These are phyloP conservation scores for Talaromyces liani DNA, from an alignment of 495 filamentous ascomycete species.

Conservation along the genomic window DNA sequence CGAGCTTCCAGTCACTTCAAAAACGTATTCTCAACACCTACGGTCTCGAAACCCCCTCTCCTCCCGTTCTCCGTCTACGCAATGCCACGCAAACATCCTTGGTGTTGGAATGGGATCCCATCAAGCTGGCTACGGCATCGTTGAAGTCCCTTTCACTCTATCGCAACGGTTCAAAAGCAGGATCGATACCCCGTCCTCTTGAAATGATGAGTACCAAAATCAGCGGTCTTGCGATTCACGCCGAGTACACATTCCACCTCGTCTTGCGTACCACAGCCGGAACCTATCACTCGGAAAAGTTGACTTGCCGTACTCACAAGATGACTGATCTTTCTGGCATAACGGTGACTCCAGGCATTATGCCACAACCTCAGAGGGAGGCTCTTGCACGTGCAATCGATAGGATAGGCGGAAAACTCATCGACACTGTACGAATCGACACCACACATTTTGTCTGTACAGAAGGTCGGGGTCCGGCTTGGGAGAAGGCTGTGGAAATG, in stretches of 20 bases:
- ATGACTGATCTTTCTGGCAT: conserved; percentile 98
- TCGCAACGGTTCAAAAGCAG: conserved; percentile 92
- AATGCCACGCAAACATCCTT: conserved; percentile 96
- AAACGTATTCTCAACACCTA: conserved; percentile 80
- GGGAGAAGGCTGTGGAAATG: conserved; percentile 96
- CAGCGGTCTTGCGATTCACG: conserved; percentile 89
- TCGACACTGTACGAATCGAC: conserved; percentile 88
- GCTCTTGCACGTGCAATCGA: conserved; percentile 67
- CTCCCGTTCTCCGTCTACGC: conserved; percentile 78
- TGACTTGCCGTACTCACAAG: conserved; percentile 88
- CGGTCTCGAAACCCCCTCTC: conserved; percentile 67
- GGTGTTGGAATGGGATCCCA: conserved; percentile 96
- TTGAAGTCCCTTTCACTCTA: conserved; percentile 82
- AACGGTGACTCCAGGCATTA: conserved; percentile 84
- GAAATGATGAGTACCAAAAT: conserved; percentile 93
- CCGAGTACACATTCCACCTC: conserved; percentile 90
- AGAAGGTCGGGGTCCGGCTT: conserved; percentile 81
- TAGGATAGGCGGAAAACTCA: conserved; percentile 85
- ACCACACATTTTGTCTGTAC: conserved; percentile 98
- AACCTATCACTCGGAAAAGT: conserved; percentile 71
- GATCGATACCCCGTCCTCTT: conserved; percentile 78
- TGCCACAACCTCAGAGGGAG: conserved; percentile 69
- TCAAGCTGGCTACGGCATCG: conserved; percentile 85
- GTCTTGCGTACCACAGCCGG: conserved; percentile 88
- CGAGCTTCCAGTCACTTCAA: conserved; percentile 75